These are phyloP conservation scores for Neonectria neomacrospora DNA, from an alignment of 2,329 filamentous ascomycete species.

Conservation along the genomic window DNA sequence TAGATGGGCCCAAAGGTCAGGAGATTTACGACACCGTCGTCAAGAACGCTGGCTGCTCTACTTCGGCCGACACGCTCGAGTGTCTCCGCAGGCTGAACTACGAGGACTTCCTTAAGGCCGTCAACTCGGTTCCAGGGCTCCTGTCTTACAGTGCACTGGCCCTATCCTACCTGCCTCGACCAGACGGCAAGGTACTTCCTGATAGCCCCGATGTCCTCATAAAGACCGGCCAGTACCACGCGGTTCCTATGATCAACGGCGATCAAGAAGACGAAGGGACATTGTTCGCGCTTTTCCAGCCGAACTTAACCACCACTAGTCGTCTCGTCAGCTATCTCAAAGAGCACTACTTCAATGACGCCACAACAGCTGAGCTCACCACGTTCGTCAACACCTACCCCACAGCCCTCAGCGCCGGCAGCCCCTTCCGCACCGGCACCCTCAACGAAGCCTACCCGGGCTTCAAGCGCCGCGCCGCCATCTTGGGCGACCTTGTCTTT, in stretches of 20 bases:
- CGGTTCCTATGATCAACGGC: conserved; percentile 68
- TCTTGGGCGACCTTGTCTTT: conserved; percentile 81
- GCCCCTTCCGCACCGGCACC: conserved; percentile 75
- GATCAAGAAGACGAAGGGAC: conserved; percentile 86
- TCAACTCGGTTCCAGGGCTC: conserved; percentile 75
- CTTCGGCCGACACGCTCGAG: conserved; percentile 65
- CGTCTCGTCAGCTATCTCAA: conserved; percentile 71
- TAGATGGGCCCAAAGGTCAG: conserved; percentile 75
- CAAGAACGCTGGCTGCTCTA: conserved; percentile 68
- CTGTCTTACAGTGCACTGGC: conserved; percentile 75
- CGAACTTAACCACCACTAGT: conserved; percentile 71
- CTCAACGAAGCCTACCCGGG: conserved; percentile 80
- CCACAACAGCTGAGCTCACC: conserved; percentile 62
- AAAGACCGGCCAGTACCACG: conserved; percentile 58
- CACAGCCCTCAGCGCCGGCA: conserved; percentile 65
- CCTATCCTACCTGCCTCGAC: conserved; percentile 78
- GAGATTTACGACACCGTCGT: conserved; percentile 72
- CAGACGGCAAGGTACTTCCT: conserved; percentile 72
- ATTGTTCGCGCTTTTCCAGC: conserved; percentile 75
- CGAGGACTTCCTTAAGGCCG: conserved; percentile 70
- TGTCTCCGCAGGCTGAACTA: conserved; percentile 74
- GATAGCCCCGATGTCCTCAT: conserved; percentile 71
- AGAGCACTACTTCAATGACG: conserved; percentile 67
- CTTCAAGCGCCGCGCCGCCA: conserved; percentile 80
- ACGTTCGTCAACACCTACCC: conserved; percentile 72